Evolutionary conservation across 2,329 filamentous ascomycete genomes (phyloP).

Genomic region (Diaporthe australafricana): DNA sequence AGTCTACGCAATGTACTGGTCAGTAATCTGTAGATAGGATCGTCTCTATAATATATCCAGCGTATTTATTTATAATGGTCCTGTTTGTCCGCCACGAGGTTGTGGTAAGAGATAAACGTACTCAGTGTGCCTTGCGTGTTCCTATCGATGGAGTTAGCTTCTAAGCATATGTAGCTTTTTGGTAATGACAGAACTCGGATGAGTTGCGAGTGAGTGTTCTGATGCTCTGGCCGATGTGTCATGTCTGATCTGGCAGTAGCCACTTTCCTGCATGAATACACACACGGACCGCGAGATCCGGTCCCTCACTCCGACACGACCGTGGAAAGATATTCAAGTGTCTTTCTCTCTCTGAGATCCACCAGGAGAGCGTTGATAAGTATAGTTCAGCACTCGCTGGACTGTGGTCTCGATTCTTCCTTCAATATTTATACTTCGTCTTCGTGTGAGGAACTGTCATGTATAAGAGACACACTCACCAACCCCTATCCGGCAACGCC

Average conservation of each 20-base stretch:
- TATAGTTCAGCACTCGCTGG: background rate
- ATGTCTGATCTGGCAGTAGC: background rate
- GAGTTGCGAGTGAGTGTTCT: no score
- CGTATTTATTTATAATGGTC: background rate
- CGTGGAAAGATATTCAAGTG: background rate
- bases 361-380: background rate
- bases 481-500: conserved; percentile 75
- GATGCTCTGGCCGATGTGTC: background rate
- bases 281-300: background rate
- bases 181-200: background rate
- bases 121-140: conserved; percentile 77
- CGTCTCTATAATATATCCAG: no score
- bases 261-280: background rate
- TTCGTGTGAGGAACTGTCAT: background rate
- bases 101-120: background rate
- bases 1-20: conserved; percentile 51
- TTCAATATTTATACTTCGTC: no score
- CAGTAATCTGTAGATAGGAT: background rate
- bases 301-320: no score
- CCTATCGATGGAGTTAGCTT: conserved; percentile 43
- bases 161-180: background rate
- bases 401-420: background rate
- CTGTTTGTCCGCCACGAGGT: background rate
- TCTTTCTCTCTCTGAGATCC: no score
- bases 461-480: conserved; percentile 51